These are phyloP conservation scores for Pyropia yezoensis DNA, from an alignment of 23 red algal genomes.

Conservation along the genomic window DNA sequence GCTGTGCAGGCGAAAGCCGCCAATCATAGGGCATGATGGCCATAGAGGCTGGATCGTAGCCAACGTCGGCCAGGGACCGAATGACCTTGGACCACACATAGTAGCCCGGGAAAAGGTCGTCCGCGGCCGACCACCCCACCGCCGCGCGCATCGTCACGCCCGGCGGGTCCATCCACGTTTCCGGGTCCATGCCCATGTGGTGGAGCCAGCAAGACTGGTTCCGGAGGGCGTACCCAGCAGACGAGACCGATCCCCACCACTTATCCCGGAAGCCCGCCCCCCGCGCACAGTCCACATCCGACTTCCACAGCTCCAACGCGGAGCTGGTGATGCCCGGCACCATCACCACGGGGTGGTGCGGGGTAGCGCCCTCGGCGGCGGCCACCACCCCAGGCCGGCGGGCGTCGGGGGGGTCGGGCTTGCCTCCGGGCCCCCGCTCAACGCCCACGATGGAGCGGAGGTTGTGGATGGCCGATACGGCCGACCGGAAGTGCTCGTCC, in stretches of 20 bases:
- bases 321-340: slow-evolving; percentile 9
- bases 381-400: no score
- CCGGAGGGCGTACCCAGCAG: background rate
- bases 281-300: background rate
- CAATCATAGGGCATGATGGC: slow-evolving; percentile 3
- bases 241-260: slow-evolving; percentile 4
- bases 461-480: no score
- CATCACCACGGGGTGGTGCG: background rate
- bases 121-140: background rate
- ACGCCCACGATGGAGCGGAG: no score
- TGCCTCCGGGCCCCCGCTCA: no score
- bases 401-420: no score
- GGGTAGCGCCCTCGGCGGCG: no score
- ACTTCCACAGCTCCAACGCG: slow-evolving; percentile 8
- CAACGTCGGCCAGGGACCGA: background rate
- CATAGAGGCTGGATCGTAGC: background rate
- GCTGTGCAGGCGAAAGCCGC: background rate
- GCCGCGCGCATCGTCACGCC: background rate
- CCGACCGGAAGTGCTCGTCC: no score
- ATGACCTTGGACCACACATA: slow-evolving; percentile 7
- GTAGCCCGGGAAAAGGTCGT: slow-evolving; percentile 7
- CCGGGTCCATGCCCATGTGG: background rate
- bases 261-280: slow-evolving; percentile 1
- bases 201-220: slow-evolving; percentile 9
- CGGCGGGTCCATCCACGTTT: background rate